Evolutionary conservation across 805 yeast species (phyloP).

Genomic region (Nakazawaea wickerhamii): DNA sequence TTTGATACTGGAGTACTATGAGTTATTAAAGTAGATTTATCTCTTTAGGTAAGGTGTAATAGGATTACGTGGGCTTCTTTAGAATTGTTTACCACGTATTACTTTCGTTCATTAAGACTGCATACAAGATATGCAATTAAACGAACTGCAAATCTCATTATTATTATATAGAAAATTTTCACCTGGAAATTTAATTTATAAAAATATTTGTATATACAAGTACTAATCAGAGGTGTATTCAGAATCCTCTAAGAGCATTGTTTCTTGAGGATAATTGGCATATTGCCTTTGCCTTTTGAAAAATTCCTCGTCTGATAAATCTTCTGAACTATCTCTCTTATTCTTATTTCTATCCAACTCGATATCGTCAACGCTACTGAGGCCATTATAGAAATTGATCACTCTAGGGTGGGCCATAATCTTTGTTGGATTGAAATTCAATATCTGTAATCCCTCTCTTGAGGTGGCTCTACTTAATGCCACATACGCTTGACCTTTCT

Average conservation of each 20-base stretch:
- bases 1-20: neutral
- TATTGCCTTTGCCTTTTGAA: neutral
- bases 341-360: conserved; percentile 21
- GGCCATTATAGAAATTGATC: conserved; percentile 54
- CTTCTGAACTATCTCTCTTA: conserved; percentile 15
- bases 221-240: neutral
- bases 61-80: no score
- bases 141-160: no score
- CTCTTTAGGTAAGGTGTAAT: no score
- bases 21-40: no score
- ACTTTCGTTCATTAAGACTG: no score
- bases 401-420: conserved; percentile 73
- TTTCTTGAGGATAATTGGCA: neutral
- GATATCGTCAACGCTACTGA: conserved; percentile 33
- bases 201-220: no score
- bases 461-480: conserved; percentile 84
- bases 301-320: conserved; percentile 9
- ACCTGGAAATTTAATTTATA: no score
- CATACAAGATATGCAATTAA: no score
- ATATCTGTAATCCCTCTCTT: conserved; percentile 76
- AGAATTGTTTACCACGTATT: no score
- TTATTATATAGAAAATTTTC: no score
- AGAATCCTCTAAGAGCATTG: neutral
- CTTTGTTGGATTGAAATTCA: conserved; percentile 58
- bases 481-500: conserved; percentile 93